A percentile compares a stretch with the other conserved stretches of the same genome.
These are phyloP conservation scores for Panicum hallii DNA, from an alignment of 202 grass and related monocot genomes.

Conservation along the genomic window DNA sequence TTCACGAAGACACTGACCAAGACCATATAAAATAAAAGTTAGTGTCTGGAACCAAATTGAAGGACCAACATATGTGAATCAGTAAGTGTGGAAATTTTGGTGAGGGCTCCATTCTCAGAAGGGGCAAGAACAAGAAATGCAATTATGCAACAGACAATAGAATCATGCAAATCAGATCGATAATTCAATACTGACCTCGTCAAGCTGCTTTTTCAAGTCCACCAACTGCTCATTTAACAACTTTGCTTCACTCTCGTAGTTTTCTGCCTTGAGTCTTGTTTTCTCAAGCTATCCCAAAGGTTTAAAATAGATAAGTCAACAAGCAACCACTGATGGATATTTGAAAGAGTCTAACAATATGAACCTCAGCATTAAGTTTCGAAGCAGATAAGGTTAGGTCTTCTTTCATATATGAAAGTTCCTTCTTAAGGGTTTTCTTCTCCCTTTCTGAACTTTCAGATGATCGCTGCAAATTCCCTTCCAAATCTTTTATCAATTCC, in stretches of 20 bases:
- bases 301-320: constrained; percentile 48
- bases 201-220: constrained; percentile 67
- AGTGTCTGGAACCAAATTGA: constrained; percentile 43
- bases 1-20: constrained; percentile 59
- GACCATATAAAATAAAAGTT: constrained; percentile 49
- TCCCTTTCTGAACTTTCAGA: constrained; percentile 89
- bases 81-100: not conserved
- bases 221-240: constrained; percentile 70
- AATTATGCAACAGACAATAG: constrained; percentile 32
- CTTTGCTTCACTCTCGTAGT: constrained; percentile 68
- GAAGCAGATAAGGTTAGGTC: constrained; percentile 62
- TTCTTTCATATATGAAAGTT: constrained; percentile 78
- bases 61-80: constrained; percentile 14
- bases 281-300: constrained; percentile 71
- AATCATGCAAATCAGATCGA: constrained; percentile 30
- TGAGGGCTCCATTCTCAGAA: constrained; percentile 6
- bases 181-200: constrained; percentile 62
- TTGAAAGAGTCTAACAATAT: constrained; percentile 43
- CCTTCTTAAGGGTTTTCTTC: constrained; percentile 71
- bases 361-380: constrained; percentile 74
- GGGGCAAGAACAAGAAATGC: constrained; percentile 26
- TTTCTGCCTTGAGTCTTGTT: constrained; percentile 74
- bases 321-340: constrained; percentile 35
- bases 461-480: constrained; percentile 66
- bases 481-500: constrained; percentile 71